Evolutionary conservation across 345 rosid genomes (phyloP).

Genomic region (Euphorbia tirucalli): DNA sequence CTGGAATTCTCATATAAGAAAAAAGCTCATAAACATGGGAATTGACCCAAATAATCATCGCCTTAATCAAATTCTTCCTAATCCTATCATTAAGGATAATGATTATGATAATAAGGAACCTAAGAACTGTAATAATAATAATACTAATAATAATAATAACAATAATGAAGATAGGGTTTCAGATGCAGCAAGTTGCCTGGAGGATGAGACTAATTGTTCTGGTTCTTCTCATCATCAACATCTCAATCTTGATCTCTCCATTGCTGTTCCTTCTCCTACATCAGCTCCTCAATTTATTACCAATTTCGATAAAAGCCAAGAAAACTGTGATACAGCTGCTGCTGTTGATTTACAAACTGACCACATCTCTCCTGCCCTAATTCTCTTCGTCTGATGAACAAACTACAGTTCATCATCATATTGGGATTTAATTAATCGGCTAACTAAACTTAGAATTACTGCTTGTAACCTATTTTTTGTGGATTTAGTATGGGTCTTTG

Average conservation of each 20-base stretch:
- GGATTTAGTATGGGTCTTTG: too few species aligned
- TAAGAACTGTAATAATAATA: not conserved
- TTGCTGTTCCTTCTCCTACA: slow-evolving; percentile 16
- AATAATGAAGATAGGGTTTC: slow-evolving; percentile 1
- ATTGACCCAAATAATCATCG: slow-evolving; percentile 78
- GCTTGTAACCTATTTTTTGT: too few species aligned
- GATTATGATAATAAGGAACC: not conserved
- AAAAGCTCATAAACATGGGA: slow-evolving; percentile 65
- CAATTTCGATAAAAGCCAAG: not conserved
- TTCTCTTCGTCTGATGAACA: slow-evolving; percentile 16
- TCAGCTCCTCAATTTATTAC: not conserved
- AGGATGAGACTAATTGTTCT: slow-evolving; percentile 9
- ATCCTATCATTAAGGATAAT: not conserved
- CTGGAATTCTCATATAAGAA: slow-evolving; percentile 49
- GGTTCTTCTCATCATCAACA: slow-evolving; percentile 1
- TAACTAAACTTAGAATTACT: too few species aligned
- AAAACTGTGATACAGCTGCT: not conserved
- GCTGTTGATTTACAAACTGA: not conserved
- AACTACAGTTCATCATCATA: too few species aligned
- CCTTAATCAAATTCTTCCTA: slow-evolving; percentile 29
- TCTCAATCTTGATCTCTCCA: slow-evolving; percentile 23
- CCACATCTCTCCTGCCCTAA: slow-evolving; percentile 6
- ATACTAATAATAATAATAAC: too few species aligned
- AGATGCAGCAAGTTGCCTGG: slow-evolving; percentile 16
- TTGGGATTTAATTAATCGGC: too few species aligned